These are phyloP conservation scores for Fusarium sp. DNA, from an alignment of 2,329 filamentous ascomycete species.

Conservation along the genomic window DNA sequence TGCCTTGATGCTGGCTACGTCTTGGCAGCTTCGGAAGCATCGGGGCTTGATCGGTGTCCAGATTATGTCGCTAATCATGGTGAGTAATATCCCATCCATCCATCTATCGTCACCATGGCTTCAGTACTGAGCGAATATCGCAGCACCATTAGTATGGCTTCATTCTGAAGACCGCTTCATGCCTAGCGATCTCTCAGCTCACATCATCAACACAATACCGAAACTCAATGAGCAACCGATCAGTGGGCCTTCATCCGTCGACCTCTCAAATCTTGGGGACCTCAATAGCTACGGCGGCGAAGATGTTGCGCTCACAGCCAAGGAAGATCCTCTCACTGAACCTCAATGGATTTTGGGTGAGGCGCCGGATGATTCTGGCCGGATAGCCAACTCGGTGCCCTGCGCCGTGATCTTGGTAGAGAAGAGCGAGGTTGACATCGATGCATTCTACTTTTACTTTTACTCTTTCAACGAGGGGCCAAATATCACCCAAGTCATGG, in stretches of 20 bases:
- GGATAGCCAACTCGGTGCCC: conserved; percentile 40
- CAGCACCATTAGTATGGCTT: conserved; percentile 47
- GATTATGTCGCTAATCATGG: conserved; percentile 45
- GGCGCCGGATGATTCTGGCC: conserved; percentile 32
- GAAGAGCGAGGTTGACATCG: conserved; percentile 39
- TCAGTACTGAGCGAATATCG: not conserved
- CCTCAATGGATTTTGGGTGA: conserved; percentile 45
- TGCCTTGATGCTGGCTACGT: not conserved
- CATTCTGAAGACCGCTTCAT: conserved; percentile 46
- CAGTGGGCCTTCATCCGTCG: conserved; percentile 28
- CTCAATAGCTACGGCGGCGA: conserved; percentile 36
- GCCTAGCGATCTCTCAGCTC: conserved; percentile 44
- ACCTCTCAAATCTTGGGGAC: conserved; percentile 44
- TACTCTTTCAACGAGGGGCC: conserved; percentile 47
- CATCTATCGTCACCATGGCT: not conserved
- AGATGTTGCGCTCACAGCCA: conserved; percentile 37
- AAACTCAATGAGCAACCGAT: conserved; percentile 29
- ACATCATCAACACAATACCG: conserved; percentile 44
- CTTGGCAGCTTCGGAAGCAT: conserved; percentile 12
- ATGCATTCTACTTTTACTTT: conserved; percentile 50
- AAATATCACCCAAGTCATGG: conserved; percentile 46
- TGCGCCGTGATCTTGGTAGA: conserved; percentile 46
- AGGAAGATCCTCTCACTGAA: conserved; percentile 41
- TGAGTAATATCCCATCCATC: conserved; percentile 26
- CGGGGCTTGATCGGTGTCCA: conserved; percentile 29